These are phyloP conservation scores for Exserohilum rostratum DNA, from an alignment of 2,329 filamentous ascomycete species.

Conservation along the genomic window DNA sequence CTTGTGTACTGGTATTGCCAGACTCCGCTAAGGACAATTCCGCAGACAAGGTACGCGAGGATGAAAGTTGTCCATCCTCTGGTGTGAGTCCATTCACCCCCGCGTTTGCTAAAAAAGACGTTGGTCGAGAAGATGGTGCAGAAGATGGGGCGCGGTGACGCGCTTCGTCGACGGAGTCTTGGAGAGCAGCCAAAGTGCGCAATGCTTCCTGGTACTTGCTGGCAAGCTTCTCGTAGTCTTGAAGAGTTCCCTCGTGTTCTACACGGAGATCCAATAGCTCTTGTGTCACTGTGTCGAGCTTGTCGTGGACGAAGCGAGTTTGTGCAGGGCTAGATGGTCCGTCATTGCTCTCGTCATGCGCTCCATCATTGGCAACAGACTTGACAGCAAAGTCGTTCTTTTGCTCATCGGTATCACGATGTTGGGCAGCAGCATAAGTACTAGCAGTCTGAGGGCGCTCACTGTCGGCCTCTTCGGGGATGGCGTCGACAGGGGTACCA, in stretches of 20 bases:
- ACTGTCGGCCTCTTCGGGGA: constrained; percentile 44
- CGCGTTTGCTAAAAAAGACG: constrained; percentile 83
- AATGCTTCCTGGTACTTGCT: constrained; percentile 91
- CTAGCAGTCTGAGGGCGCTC: constrained; percentile 40
- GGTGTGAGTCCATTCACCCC: constrained; percentile 71
- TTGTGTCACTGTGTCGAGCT: constrained; percentile 87
- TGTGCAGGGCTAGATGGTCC: constrained; percentile 75
- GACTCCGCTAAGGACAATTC: constrained; percentile 89
- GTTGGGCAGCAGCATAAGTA: constrained; percentile 11
- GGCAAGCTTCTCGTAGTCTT: constrained; percentile 80
- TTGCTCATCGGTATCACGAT: constrained; percentile 19
- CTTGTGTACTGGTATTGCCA: constrained; percentile 41
- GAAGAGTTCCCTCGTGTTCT: constrained; percentile 84
- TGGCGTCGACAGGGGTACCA: constrained; percentile 42
- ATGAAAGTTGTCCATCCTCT: constrained; percentile 72
- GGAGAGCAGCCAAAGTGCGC: constrained; percentile 79
- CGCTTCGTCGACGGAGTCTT: constrained; percentile 82
- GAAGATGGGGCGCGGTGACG: constrained; percentile 61
- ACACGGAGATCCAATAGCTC: constrained; percentile 89
- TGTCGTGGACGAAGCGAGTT: constrained; percentile 85
- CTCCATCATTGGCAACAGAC: constrained; percentile 16
- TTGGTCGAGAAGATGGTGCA: constrained; percentile 66
- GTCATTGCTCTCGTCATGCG: constrained; percentile 42
- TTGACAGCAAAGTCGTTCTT: constrained; percentile 19
- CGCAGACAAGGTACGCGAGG: constrained; percentile 89